phyloP scores from a whole-genome alignment of 805 yeast genomes.

The Ogataea nitratoaversa region DNA sequence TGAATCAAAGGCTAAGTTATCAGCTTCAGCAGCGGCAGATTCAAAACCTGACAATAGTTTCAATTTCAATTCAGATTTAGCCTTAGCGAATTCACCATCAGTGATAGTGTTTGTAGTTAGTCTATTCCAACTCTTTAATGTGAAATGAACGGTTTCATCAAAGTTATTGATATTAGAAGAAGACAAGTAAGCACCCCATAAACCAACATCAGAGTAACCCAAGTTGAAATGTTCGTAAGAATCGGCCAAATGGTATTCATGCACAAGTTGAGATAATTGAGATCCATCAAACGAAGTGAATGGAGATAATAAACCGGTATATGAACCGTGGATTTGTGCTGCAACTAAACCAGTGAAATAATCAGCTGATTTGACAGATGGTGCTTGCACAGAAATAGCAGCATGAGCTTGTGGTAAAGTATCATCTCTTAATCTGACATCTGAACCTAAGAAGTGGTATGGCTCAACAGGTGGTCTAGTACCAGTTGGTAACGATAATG shows the following conservation, averaged over 20 bases:
- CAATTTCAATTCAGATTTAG: slow-evolving; percentile 67
- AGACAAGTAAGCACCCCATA: slow-evolving; percentile 77
- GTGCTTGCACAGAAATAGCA: slow-evolving; percentile 73
- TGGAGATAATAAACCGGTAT: slow-evolving; percentile 51
- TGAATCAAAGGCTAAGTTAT: slow-evolving; percentile 55
- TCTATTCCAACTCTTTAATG: slow-evolving; percentile 86
- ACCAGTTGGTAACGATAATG: slow-evolving; percentile 47
- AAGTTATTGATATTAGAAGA: slow-evolving; percentile 54
- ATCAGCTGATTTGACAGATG: slow-evolving; percentile 56
- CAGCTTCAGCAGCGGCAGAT: slow-evolving; percentile 39
- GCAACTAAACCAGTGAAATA: slow-evolving; percentile 73
- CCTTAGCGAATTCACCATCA: slow-evolving; percentile 75
- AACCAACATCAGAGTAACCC: slow-evolving; percentile 72
- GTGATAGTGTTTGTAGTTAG: slow-evolving; percentile 64
- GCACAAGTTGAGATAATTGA: slow-evolving; percentile 64
- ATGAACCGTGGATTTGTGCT: slow-evolving; percentile 55
- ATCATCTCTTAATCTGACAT: slow-evolving; percentile 84
- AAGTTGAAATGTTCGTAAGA: slow-evolving; percentile 66
- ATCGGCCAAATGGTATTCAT: slow-evolving; percentile 71
- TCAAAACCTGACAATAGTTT: slow-evolving; percentile 50
- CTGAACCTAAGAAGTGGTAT: slow-evolving; percentile 77
- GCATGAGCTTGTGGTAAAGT: slow-evolving; percentile 78
- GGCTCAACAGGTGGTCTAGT: slow-evolving; percentile 43
- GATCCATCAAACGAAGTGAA: slow-evolving; percentile 57
- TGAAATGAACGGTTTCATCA: slow-evolving; percentile 78